Percentiles rank a stretch among this genome's conserved stretches.
Evolutionary conservation across 176 grass and related monocot genomes (phyloP).

Genomic region (Carex myosuroides): DNA sequence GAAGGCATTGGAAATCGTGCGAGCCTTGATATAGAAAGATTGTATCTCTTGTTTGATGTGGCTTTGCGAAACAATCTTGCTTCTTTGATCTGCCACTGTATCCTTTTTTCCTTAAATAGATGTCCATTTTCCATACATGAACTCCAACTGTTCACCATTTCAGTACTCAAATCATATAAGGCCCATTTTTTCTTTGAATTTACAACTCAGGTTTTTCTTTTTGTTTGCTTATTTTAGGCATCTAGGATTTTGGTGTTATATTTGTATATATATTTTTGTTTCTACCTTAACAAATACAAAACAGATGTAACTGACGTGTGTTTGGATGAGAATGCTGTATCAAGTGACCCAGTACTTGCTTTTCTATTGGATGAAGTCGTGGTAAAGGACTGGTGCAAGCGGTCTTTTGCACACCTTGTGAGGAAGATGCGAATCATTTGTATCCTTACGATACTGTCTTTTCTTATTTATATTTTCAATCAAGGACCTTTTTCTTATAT

Average conservation of each 20-base stretch:
- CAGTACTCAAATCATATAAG: not conserved
- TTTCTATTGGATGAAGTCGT: conserved; percentile 99
- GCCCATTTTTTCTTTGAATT: conserved; percentile 11
- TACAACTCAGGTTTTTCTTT: not conserved
- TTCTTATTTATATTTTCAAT: conserved; percentile 6
- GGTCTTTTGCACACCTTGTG: conserved; percentile 39
- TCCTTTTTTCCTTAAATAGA: conserved; percentile 33
- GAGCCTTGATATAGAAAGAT: conserved; percentile 53
- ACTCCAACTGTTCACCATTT: not conserved
- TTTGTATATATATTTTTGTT: conserved; percentile 1
- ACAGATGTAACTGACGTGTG: conserved; percentile 89
- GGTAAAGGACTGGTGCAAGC: conserved; percentile 98
- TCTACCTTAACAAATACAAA: conserved; percentile 53
- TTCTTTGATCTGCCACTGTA: conserved; percentile 96
- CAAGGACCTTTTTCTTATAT: not conserved
- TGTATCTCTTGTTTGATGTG: conserved; percentile 91
- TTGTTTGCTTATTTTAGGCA: not conserved
- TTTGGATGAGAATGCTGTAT: conserved; percentile 97
- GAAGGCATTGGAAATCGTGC: conserved; percentile 44
- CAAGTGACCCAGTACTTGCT: conserved; percentile 87
- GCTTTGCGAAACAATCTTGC: conserved; percentile 76
- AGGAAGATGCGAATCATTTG: conserved; percentile 49
- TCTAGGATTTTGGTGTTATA: not conserved
- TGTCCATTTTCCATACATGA: not conserved
- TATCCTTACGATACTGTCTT: conserved; percentile 54